Percentiles rank a stretch among this genome's conserved stretches.
Conservation (phyloP, 2,329 filamentous ascomycete species). For the Lomentospora prolificans region DNA sequence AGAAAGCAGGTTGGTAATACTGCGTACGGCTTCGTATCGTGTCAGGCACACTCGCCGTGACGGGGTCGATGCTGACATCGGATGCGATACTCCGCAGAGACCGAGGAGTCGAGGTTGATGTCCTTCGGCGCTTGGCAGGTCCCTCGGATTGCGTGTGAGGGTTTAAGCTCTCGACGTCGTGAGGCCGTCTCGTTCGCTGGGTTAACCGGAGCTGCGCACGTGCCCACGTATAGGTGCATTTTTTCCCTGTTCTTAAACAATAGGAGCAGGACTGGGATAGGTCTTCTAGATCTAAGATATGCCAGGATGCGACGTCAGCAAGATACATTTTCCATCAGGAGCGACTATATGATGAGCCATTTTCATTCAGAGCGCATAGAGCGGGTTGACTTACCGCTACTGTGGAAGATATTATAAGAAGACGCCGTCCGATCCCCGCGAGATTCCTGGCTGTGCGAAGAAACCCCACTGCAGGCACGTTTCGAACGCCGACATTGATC, state of each 20-base stretch:
- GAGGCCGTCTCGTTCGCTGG: conserved; percentile 1
- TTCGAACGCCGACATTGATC: conserved; percentile 2
- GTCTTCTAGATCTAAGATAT: not conserved
- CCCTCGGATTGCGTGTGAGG: not conserved
- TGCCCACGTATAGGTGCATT: conserved; percentile 13
- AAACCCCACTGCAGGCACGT: too few species aligned
- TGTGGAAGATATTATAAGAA: not conserved
- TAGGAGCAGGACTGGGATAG: conserved; percentile 11
- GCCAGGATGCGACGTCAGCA: not conserved
- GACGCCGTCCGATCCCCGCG: too few species aligned
- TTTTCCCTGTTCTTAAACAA: conserved; percentile 12
- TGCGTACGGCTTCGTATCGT: not conserved
- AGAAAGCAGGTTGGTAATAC: not conserved
- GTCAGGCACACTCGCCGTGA: not conserved
- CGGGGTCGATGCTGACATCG: not conserved
- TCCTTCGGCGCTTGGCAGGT: not conserved
- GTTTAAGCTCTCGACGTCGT: not conserved
- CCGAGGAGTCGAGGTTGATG: not conserved
- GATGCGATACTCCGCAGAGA: not conserved
- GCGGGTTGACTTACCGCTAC: not conserved
- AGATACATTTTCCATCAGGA: not conserved
- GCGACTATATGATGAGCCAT: too few species aligned
- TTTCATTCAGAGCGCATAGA: too few species aligned
- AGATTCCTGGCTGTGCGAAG: too few species aligned
- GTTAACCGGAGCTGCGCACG: conserved; percentile 10